Base-by-base conservation (phyloP, 2,329 filamentous ascomycete genomes). In the Thielaviopsis musarum region DNA sequence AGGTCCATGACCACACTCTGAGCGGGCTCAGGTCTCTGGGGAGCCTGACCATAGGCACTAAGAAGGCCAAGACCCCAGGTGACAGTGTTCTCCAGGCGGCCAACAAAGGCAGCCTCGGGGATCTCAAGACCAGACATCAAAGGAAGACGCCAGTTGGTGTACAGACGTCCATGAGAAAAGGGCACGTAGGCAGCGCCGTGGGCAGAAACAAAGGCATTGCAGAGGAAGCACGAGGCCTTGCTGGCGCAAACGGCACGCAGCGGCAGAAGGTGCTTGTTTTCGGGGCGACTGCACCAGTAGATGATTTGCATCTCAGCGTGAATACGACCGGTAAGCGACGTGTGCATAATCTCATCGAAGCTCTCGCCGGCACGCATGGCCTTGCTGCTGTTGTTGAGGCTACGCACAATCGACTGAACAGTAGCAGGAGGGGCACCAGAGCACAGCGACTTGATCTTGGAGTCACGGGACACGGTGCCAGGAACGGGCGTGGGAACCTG, bases 271-370 rank as follows among this genome's bases (percentile, higher is more conserved):
- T 61, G n/a, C 2, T 65, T 56, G 30, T 69, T 62, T 22, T 61
- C 59, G 4, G 59, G 56, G 2, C 67, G 55, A 56, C 75, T 71
- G 59, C 71, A 75, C 62, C 74, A 69, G 56, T 70, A 72, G 9
- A 77, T 61, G 21, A 79, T 69, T 61, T 78, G 75, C 26, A 79
- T 70, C 64, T 79, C 75, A 3, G 75, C 75, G 61, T 79, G 76
- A 24, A 78, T 68, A 56, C 70, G 73, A n/a, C 66, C 67, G 1
- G 67, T 63, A 3, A 57, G 30, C 1, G 67, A 52, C 0, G 61
- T 66, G 6, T 58, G 58, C 5, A 54, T 59, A 12, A 66, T 57
- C 12, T 64, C 59, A 1, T 41, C 10, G 30, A 57, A 59, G 49
- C 51, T 51, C 52, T 61, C 59, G 41, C 59, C 59, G 28, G 59